Percentiles rank a stretch among this genome's conserved stretches.
Evolutionary conservation across 495 filamentous ascomycete species (phyloP).

Genomic region (Chlorociboria aeruginascens): DNA sequence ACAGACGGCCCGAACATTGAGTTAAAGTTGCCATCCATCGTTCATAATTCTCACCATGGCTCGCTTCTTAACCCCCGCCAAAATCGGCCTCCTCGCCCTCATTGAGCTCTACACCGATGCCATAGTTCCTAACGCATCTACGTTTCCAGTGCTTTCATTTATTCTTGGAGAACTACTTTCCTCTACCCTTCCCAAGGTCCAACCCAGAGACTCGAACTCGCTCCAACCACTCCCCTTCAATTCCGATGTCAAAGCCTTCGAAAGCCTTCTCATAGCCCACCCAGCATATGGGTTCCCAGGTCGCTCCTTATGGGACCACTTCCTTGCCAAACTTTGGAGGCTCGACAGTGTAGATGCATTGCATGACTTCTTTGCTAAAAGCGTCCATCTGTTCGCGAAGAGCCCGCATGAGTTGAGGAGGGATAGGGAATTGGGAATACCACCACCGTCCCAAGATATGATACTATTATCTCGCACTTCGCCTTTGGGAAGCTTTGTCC

Average conservation of each 20-base stretch:
- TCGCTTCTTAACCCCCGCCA: constrained; percentile 75
- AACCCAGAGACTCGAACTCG: constrained; percentile 1
- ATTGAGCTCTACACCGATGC: constrained; percentile 68
- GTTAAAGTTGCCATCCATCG: neutral
- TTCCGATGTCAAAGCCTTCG: constrained; percentile 53
- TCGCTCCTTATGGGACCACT: constrained; percentile 70
- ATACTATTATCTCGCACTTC: constrained; percentile 52
- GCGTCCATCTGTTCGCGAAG: constrained; percentile 46
- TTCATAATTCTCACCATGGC: constrained; percentile 36
- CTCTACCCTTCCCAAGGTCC: constrained; percentile 20
- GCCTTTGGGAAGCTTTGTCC: constrained; percentile 74
- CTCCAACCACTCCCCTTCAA: constrained; percentile 31
- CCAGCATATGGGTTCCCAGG: constrained; percentile 58
- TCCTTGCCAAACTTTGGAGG: constrained; percentile 74
- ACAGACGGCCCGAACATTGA: neutral
- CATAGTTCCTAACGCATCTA: constrained; percentile 59
- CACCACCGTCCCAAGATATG: constrained; percentile 30
- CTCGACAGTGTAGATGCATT: constrained; percentile 71
- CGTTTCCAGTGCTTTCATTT: constrained; percentile 78
- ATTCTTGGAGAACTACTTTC: constrained; percentile 62
- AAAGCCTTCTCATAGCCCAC: constrained; percentile 46
- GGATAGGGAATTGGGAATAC: constrained; percentile 39
- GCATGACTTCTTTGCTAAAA: constrained; percentile 55
- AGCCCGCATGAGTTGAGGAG: constrained; percentile 41
- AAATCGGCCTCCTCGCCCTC: constrained; percentile 70